phyloP scores from a whole-genome alignment of 1,284 basidiomycete genomes.

The Stereum hirsutum region DNA sequence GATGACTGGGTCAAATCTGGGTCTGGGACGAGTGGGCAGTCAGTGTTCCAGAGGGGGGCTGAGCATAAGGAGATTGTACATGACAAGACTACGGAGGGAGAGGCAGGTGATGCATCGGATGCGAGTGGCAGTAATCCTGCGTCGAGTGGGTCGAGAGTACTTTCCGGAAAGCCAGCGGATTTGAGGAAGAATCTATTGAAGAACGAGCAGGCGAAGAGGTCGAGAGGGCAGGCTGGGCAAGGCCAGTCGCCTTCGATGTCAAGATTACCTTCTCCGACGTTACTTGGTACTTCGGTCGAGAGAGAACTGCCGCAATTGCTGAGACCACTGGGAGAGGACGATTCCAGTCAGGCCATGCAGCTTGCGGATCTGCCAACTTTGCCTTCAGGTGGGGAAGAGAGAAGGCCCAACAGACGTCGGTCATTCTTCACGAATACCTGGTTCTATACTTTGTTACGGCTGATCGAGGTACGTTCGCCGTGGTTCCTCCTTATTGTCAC shows the following conservation, averaged over 20 bases:
- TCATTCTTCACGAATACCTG: slow-evolving; percentile 87
- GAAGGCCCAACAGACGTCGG: slow-evolving; percentile 20
- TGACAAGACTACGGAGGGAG: slow-evolving; percentile 50
- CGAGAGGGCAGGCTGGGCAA: slow-evolving; percentile 33
- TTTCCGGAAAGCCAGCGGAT: slow-evolving; percentile 39
- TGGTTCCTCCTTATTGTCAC: neutral
- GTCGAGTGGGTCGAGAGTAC: slow-evolving; percentile 26
- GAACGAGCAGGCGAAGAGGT: slow-evolving; percentile 70
- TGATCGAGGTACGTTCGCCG: slow-evolving; percentile 61
- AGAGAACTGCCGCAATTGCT: too few species aligned
- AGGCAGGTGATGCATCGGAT: slow-evolving; percentile 36
- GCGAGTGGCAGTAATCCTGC: slow-evolving; percentile 31
- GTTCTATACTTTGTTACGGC: slow-evolving; percentile 79
- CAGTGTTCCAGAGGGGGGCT: neutral
- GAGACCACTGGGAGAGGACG: too few species aligned
- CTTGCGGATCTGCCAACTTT: too few species aligned
- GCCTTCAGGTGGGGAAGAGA: slow-evolving; percentile 21
- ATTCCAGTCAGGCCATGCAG: neutral
- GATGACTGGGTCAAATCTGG: slow-evolving; percentile 29
- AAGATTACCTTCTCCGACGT: slow-evolving; percentile 49
- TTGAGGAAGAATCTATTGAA: slow-evolving; percentile 68
- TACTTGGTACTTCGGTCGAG: too few species aligned
- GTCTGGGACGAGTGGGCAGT: slow-evolving; percentile 46
- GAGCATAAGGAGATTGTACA: slow-evolving; percentile 48
- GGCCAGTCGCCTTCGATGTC: slow-evolving; percentile 27